A percentile compares a stretch with the other conserved stretches of the same genome.
phyloP scores from a whole-genome alignment of 768 basidiomycete genomes.

The Mycena kentingensis region DNA sequence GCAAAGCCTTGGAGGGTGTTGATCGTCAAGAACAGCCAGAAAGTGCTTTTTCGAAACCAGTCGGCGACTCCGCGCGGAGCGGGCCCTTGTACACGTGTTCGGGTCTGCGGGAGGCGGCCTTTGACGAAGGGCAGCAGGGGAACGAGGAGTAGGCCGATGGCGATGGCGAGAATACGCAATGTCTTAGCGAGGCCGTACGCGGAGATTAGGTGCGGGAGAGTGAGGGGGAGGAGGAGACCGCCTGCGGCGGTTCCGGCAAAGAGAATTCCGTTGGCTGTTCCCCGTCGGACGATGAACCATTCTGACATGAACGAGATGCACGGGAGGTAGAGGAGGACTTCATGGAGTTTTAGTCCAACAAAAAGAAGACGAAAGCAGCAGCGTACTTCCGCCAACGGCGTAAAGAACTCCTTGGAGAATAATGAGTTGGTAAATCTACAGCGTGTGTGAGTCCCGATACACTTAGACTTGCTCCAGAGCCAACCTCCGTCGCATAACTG shows the following conservation, averaged over 20 bases:
- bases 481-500: slow-evolving; percentile 27
- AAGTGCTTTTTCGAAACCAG: not conserved
- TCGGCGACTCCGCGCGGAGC: not conserved
- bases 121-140: slow-evolving; percentile 29
- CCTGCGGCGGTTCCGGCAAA: slow-evolving; percentile 32
- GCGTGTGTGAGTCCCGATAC: not conserved
- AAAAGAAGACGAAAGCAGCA: not conserved
- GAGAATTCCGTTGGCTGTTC: slow-evolving; percentile 34
- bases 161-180: slow-evolving; percentile 27
- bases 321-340: slow-evolving; percentile 29
- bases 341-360: not conserved
- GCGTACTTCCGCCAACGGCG: slow-evolving; percentile 29
- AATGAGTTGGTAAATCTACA: slow-evolving; percentile 22
- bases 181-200: slow-evolving; percentile 26
- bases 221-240: slow-evolving; percentile 30
- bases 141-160: slow-evolving; percentile 19
- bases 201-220: slow-evolving; percentile 28
- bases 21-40: slow-evolving; percentile 1
- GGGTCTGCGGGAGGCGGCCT: slow-evolving; percentile 27
- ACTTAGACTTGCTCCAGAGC: no score
- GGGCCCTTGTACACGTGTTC: slow-evolving; percentile 9
- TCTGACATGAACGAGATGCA: slow-evolving; percentile 33
- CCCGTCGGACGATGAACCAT: slow-evolving; percentile 35
- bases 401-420: slow-evolving; percentile 31
- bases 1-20: slow-evolving; percentile 2